A percentile compares a stretch with the other conserved stretches of the same genome.
These are phyloP conservation scores for Talaromyces wortmannii DNA, from an alignment of 495 filamentous ascomycete species.

Conservation along the genomic window DNA sequence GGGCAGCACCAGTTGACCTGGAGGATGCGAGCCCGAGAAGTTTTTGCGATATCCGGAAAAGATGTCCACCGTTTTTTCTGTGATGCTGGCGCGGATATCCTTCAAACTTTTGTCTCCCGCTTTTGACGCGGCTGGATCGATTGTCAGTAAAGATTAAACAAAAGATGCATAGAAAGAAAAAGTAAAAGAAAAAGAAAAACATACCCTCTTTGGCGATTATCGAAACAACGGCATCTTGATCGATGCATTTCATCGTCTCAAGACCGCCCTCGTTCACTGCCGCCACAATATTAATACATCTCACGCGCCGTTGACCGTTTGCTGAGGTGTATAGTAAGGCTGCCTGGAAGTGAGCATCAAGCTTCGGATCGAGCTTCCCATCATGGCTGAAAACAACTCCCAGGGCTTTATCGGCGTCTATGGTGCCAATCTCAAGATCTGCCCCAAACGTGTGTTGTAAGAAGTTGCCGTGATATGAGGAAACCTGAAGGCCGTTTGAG, in stretches of 20 bases:
- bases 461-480: constrained; percentile 92
- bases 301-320: constrained; percentile 79
- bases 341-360: constrained; percentile 97
- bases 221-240: constrained; percentile 86
- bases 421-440: constrained; percentile 87
- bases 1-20: constrained; percentile 88
- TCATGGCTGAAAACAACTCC: constrained; percentile 93
- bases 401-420: constrained; percentile 91
- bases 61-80: constrained; percentile 92
- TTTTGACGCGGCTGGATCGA: constrained; percentile 62
- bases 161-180: neutral
- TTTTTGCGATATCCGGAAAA: constrained; percentile 90
- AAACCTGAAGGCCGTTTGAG: constrained; percentile 92
- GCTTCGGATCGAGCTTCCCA: constrained; percentile 90
- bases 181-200: constrained; percentile 4
- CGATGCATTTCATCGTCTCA: constrained; percentile 84
- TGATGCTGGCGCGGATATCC: constrained; percentile 75
- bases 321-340: constrained; percentile 92
- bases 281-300: constrained; percentile 89
- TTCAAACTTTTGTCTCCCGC: constrained; percentile 76
- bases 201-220: constrained; percentile 83
- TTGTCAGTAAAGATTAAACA: constrained; percentile 1
- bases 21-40: constrained; percentile 76
- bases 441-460: constrained; percentile 90
- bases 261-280: constrained; percentile 77